These are phyloP conservation scores for Aurantiochytrium sp. DNA, from an alignment of 108 stramenopile genomes.

Conservation along the genomic window DNA sequence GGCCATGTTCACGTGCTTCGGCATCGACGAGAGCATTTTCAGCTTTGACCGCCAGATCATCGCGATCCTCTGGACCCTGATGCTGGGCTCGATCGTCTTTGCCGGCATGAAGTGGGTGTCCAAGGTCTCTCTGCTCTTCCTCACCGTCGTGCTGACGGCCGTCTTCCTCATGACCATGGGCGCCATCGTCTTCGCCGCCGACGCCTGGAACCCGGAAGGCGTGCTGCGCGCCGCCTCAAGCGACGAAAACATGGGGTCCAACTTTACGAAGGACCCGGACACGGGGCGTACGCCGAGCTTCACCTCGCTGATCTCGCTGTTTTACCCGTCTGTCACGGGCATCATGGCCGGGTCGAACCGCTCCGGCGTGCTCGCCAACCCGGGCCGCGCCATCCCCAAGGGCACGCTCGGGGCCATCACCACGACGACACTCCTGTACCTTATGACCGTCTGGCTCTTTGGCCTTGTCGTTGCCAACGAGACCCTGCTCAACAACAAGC, in stretches of 20 bases:
- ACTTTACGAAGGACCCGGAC: slow-evolving; percentile 55
- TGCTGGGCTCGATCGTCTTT: slow-evolving; percentile 47
- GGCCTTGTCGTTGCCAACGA: slow-evolving; percentile 58
- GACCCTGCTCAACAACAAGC: slow-evolving; percentile 62
- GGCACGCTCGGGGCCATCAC: slow-evolving; percentile 67
- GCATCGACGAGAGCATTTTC: slow-evolving; percentile 35
- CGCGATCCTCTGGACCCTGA: slow-evolving; percentile 42
- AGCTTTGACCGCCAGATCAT: slow-evolving; percentile 53
- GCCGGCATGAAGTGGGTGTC: slow-evolving; percentile 65
- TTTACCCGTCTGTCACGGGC: slow-evolving; percentile 72
- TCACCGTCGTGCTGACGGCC: slow-evolving; percentile 53
- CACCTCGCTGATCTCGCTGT: slow-evolving; percentile 62
- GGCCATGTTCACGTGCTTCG: slow-evolving; percentile 58
- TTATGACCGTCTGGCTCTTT: slow-evolving; percentile 59
- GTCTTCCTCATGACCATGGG: slow-evolving; percentile 53
- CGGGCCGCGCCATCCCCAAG: slow-evolving; percentile 59
- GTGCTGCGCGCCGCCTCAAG: neutral
- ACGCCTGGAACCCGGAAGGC: slow-evolving; percentile 44
- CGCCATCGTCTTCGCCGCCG: slow-evolving; percentile 48
- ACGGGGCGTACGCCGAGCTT: slow-evolving; percentile 64
- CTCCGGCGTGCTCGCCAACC: slow-evolving; percentile 59
- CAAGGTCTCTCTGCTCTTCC: slow-evolving; percentile 51
- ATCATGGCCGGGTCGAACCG: slow-evolving; percentile 69
- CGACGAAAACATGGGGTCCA: slow-evolving; percentile 54
- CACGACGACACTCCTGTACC: slow-evolving; percentile 45